These are phyloP conservation scores for Pythium brassicae DNA, from an alignment of 352 stramenopile species.

Conservation along the genomic window DNA sequence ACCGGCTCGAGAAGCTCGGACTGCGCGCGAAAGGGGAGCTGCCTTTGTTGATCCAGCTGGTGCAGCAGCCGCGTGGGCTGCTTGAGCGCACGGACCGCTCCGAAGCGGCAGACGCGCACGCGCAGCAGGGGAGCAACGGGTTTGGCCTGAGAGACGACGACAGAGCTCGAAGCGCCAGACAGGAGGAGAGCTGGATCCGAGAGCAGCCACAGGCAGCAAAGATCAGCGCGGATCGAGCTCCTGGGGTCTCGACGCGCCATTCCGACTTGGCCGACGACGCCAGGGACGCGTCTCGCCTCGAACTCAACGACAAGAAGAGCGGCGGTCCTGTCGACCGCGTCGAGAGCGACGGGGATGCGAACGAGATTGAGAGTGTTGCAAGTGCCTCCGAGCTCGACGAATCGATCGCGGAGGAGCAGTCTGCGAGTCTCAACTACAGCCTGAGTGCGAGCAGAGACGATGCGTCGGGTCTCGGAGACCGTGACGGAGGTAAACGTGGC, in stretches of 20 bases:
- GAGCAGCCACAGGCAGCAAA: background rate
- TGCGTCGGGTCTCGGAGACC: conserved; percentile 6
- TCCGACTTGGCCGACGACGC: background rate
- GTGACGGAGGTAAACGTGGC: background rate
- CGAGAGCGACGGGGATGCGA: conserved; percentile 40
- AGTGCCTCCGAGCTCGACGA: conserved; percentile 58
- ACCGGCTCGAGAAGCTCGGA: background rate
- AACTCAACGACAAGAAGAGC: background rate
- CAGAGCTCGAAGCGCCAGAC: background rate
- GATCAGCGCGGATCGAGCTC: background rate
- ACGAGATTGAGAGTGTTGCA: conserved; percentile 45
- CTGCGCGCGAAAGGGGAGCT: background rate
- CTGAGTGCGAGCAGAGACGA: conserved; percentile 22
- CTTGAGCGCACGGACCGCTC: too few species aligned
- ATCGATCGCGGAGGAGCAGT: conserved; percentile 35
- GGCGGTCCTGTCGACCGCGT: conserved; percentile 28
- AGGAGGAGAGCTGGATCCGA: background rate
- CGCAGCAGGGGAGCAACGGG: background rate
- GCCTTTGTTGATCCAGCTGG: conserved; percentile 27
- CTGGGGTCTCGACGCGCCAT: background rate
- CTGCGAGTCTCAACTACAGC: conserved; percentile 15
- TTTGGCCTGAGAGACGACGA: background rate
- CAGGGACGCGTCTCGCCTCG: background rate
- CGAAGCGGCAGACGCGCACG: background rate
- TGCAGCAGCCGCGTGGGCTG: too few species aligned